Conservation (phyloP, 1,284 basidiomycete species). For the Microbotryum intermedium region DNA sequence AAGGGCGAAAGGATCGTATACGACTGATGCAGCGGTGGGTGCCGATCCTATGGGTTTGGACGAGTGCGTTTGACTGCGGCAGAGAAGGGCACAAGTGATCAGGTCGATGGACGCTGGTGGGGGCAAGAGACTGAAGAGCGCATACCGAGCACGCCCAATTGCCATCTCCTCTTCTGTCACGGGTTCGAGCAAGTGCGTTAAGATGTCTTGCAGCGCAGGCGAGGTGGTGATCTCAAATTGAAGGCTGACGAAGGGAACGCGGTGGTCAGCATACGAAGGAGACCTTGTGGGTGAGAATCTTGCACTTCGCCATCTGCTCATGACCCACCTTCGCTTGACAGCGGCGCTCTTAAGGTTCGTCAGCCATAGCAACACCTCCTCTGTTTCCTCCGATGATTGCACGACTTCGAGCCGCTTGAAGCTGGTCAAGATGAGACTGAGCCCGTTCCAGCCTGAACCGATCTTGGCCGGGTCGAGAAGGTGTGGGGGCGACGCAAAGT, state of each 20-base stretch:
- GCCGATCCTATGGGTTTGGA: background rate
- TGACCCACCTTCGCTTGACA: slow-evolving; percentile 4
- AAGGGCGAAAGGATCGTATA: background rate
- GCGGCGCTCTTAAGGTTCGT: slow-evolving; percentile 3
- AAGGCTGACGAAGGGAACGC: background rate
- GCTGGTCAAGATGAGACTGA: slow-evolving; percentile 2
- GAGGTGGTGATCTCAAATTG: background rate
- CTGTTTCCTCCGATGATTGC: slow-evolving; percentile 1
- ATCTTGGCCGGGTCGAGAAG: slow-evolving; percentile 5
- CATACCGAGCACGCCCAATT: background rate
- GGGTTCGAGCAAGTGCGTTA: background rate
- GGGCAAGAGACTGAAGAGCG: background rate
- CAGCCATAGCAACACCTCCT: slow-evolving; percentile 1
- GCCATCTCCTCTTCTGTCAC: background rate
- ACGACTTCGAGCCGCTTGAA: slow-evolving; percentile 12
- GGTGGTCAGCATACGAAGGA: background rate
- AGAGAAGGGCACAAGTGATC: background rate
- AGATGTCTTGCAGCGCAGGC: background rate
- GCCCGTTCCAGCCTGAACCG: slow-evolving; percentile 2
- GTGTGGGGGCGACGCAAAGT: background rate
- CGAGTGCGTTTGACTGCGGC: background rate
- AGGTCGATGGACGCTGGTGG: background rate
- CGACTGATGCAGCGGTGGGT: background rate
- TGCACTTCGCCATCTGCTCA: background rate
- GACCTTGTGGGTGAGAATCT: no score